Conservation (phyloP, 1,284 basidiomycete species). For the Ustilago sp. region DNA sequence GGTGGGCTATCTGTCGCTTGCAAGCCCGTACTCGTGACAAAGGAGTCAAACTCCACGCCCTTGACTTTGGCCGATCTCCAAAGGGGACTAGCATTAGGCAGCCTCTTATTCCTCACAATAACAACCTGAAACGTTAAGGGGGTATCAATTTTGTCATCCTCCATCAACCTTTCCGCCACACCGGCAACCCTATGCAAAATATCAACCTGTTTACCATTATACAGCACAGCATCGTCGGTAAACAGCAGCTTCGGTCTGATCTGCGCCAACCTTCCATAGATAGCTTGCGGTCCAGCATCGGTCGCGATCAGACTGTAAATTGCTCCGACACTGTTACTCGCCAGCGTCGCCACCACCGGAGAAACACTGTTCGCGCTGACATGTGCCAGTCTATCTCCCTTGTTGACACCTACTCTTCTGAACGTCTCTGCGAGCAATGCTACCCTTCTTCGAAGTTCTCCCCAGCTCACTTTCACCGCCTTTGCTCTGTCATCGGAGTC, state of each 20-base stretch:
- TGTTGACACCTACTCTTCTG: slow-evolving; percentile 35
- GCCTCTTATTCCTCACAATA: slow-evolving; percentile 38
- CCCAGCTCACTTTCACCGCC: slow-evolving; percentile 41
- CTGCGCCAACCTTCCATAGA: slow-evolving; percentile 57
- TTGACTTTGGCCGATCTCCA: slow-evolving; percentile 32
- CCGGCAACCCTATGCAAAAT: slow-evolving; percentile 55
- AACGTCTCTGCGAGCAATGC: slow-evolving; percentile 46
- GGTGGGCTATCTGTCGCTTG: slow-evolving; percentile 28
- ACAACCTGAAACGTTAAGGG: slow-evolving; percentile 47
- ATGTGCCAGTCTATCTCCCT: slow-evolving; percentile 44
- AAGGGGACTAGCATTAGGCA: slow-evolving; percentile 4
- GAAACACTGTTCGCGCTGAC: slow-evolving; percentile 41
- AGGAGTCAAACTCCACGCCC: slow-evolving; percentile 26
- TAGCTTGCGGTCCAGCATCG: slow-evolving; percentile 48
- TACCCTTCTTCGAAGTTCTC: slow-evolving; percentile 41
- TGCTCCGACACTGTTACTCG: slow-evolving; percentile 52
- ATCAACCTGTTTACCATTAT: slow-evolving; percentile 67
- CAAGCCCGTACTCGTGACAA: slow-evolving; percentile 31
- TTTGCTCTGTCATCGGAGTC: slow-evolving; percentile 15
- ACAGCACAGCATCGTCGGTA: slow-evolving; percentile 68
- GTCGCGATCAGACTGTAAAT: slow-evolving; percentile 55
- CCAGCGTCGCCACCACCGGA: slow-evolving; percentile 41
- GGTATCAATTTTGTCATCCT: slow-evolving; percentile 49
- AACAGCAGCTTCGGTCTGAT: slow-evolving; percentile 70
- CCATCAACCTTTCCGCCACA: slow-evolving; percentile 53